These are phyloP conservation scores for Clonostachys chloroleuca DNA, from an alignment of 2,329 filamentous ascomycete species.

Conservation along the genomic window DNA sequence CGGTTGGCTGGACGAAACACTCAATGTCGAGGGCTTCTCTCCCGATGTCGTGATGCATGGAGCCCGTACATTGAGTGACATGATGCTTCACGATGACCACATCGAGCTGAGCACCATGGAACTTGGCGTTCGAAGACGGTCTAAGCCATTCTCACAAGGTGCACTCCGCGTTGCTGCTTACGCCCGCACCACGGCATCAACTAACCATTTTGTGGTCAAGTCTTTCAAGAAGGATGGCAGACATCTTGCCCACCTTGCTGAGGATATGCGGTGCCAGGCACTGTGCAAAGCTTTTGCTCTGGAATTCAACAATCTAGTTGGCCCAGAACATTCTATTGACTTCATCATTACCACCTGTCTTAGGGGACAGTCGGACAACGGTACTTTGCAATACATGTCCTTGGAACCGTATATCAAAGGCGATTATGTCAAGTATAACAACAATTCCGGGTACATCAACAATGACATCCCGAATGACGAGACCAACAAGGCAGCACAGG, in stretches of 20 bases:
- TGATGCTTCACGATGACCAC: constrained; percentile 26
- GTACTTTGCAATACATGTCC: constrained; percentile 12
- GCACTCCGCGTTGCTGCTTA: constrained; percentile 24
- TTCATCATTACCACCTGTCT: constrained; percentile 25
- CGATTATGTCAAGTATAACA: constrained; percentile 31
- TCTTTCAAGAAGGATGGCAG: constrained; percentile 16
- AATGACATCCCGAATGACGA: constrained; percentile 10
- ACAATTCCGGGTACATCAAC: constrained; percentile 21
- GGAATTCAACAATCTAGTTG: constrained; percentile 27
- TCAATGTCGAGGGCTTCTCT: constrained; percentile 19
- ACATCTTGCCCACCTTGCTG: constrained; percentile 19
- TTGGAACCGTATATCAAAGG: constrained; percentile 29
- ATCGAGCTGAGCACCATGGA: constrained; percentile 23
- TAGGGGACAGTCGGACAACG: constrained; percentile 6
- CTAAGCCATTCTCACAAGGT: constrained; percentile 23
- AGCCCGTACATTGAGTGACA: constrained; percentile 21
- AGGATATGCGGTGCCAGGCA: constrained; percentile 31
- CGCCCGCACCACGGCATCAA: constrained; percentile 18
- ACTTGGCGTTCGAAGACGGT: constrained; percentile 22
- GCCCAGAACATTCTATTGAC: constrained; percentile 17
- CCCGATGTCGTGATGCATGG: constrained; percentile 17
- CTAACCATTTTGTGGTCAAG: constrained; percentile 26
- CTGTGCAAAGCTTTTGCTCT: constrained; percentile 32
- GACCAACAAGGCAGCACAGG: constrained; percentile 24
- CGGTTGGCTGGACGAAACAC: constrained; percentile 19